Conservation (phyloP, 176 grass and related monocot species). For the Eleusine coracana region DNA sequence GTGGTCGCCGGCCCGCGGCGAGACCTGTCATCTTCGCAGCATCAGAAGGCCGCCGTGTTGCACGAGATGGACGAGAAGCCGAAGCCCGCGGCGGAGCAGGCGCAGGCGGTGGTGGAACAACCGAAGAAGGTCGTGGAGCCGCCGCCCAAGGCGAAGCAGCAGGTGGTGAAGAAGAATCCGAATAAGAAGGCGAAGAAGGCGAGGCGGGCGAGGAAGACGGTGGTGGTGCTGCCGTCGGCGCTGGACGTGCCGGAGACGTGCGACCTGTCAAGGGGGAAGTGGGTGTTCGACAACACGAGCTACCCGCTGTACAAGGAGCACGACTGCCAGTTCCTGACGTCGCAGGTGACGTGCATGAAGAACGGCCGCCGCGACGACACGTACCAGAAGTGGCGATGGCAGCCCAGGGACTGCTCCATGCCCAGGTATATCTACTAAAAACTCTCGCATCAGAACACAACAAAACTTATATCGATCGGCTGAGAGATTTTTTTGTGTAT, state of each 20-base stretch:
- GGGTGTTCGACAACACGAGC: conserved; percentile 77
- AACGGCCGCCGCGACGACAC: conserved; percentile 86
- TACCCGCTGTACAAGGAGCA: conserved; percentile 78
- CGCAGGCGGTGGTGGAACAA: background rate
- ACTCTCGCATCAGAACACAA: too few species aligned
- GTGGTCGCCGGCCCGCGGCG: conserved; percentile 17
- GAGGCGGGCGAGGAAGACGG: conserved; percentile 44
- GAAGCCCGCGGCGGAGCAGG: conserved; percentile 1
- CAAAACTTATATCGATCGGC: too few species aligned
- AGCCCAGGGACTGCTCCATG: conserved; percentile 73
- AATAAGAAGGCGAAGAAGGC: conserved; percentile 13
- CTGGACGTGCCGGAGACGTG: conserved; percentile 60
- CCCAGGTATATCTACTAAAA: conserved; percentile 51
- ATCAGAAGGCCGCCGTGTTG: conserved; percentile 8
- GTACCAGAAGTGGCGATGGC: conserved; percentile 92
- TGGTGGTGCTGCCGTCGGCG: conserved; percentile 37
- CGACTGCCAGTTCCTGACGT: conserved; percentile 79
- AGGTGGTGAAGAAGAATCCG: too few species aligned
- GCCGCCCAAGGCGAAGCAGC: conserved; percentile 9
- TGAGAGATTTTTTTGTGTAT: too few species aligned
- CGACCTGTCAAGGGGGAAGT: conserved; percentile 69
- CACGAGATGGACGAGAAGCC: conserved; percentile 15
- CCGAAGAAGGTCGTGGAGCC: background rate
- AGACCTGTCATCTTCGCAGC: conserved; percentile 17
- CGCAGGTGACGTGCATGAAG: conserved; percentile 87